Percentiles rank a stretch among this genome's conserved stretches.
Conservation (phyloP, 495 filamentous ascomycete genomes). For the Rostrohypoxylon terebratum region DNA sequence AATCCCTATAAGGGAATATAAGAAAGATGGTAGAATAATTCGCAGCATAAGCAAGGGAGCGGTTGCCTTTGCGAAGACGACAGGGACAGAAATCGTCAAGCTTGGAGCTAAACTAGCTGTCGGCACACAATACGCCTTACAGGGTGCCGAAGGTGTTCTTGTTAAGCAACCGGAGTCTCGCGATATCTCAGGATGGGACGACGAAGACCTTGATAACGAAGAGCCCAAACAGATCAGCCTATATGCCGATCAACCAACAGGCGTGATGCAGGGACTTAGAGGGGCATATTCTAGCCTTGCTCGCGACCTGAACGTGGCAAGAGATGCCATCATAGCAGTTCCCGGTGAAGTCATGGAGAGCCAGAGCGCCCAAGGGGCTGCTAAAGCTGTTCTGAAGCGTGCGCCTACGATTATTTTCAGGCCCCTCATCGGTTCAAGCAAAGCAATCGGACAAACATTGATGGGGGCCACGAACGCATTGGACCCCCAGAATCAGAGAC, state of each 20-base stretch:
- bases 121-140: constrained; percentile 90
- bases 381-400: constrained; percentile 79
- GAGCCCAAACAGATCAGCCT: constrained; percentile 81
- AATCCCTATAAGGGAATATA: constrained; percentile 91
- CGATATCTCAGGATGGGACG: constrained; percentile 65
- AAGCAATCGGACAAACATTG: constrained; percentile 88
- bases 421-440: constrained; percentile 89
- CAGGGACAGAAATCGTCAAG: constrained; percentile 88
- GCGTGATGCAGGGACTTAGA: constrained; percentile 84
- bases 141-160: constrained; percentile 86
- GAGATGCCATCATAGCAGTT: constrained; percentile 94
- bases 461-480: constrained; percentile 94
- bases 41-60: constrained; percentile 93
- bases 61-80: constrained; percentile 88
- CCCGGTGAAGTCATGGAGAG: constrained; percentile 92
- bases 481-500: constrained; percentile 83
- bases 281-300: constrained; percentile 85
- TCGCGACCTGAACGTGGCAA: constrained; percentile 83
- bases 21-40: constrained; percentile 91
- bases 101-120: constrained; percentile 95
- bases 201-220: constrained; percentile 71
- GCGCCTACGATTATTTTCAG: constrained; percentile 92
- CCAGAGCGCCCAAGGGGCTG: constrained; percentile 82
- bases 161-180: constrained; percentile 57
- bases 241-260: constrained; percentile 93